Evolutionary conservation across 83 land plant genomes (phyloP), one percentile per base, ranked within the genome.

Genomic region (Thuja plicata): DNA sequence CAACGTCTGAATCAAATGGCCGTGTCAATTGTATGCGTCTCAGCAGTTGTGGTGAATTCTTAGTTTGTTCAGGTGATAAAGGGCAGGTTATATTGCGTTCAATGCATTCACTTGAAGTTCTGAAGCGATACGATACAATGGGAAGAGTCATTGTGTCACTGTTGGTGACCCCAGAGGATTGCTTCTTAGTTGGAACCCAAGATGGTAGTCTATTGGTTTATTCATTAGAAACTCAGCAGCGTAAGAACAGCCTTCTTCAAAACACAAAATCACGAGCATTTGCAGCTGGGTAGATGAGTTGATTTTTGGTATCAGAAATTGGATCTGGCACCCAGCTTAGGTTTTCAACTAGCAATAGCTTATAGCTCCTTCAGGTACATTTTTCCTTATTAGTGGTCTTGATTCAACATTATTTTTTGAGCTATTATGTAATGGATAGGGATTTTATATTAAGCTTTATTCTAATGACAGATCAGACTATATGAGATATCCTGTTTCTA

Each of bases 51-150:
- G 99, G 99, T 8, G 96, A 97, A 87, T 98, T 96, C 88, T 78
- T 98, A 71, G 95, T 96, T 35, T 97, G 96, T 97, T 98, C 96
- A 21, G 99, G 99, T 34, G 99, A 98, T 80, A 98, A 96, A 74
- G 99, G 99, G 27, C 98, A 97, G 84, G 92, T 98, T 54, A 88
- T 96, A 41, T 91, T 98, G 27, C 94, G 97, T 24, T 94, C 95
- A 27, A 93, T 98, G 93, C 96, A 95, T 84, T 92, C 97, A 66
- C 95, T 98, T 86, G 98, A 98, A 87, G 87, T 95, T 87, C 91
- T 98, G 16, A 89, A 86, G 21, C 92, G 89, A 84, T 98, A 96
- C 83, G 95, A 92, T 87, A 98, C 97, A 86, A 83, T 92, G 84
- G 98, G 98, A 24, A 95, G 92, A 70, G 87, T 92, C 32, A 96